Evolutionary conservation across 306 rosid species (phyloP), one percentile per base, ranked within the genome.

Genomic region (Adenanthera pavonina): DNA sequence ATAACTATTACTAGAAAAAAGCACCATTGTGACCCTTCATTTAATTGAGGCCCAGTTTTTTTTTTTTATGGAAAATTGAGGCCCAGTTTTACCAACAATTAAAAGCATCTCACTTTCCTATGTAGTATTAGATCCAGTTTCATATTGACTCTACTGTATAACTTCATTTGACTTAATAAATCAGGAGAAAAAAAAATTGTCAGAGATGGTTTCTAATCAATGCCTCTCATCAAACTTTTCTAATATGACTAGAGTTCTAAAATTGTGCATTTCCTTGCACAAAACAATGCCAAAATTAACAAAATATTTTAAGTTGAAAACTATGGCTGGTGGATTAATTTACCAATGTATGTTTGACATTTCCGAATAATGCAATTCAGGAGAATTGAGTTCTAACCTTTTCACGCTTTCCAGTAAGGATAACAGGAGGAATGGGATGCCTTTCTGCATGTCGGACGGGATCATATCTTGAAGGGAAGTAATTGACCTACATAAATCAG

Each of bases 271-370:
- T 46, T n/a, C 3, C 15, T 40, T n/a, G 11, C 34, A 68, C 72
- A 68, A 68, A 65, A 3, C 36, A 41, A 8, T 40, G 72, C 34
- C 20, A 33, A 9, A 67, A 41, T 41, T 68, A 10, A 41, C 12
- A 8, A 40, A 8, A 41, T 19, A 41, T 40, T 41, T 34, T 9
- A 17, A 8, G 8, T 40, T 38, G 46, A 49, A 77, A 76, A 15
- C 8, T 41, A 59, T 68, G 36, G 62, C 61, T 3, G 69, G 60
- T 62, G 59, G 53, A 74, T 77, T 77, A 83, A 75, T 33, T 71
- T 4, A 4, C 41, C 68, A 16, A 61, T 43, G 69, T 70, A 77
- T 57, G 53, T 66, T 69, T 9, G 3, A 33, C 68, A 12, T 33
- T 61, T 11, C 33, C 46, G 33, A 5, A 34, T 12, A 12, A 61